Evolutionary conservation across 805 yeast species (phyloP).

Genomic region (Lachancea waltii): DNA sequence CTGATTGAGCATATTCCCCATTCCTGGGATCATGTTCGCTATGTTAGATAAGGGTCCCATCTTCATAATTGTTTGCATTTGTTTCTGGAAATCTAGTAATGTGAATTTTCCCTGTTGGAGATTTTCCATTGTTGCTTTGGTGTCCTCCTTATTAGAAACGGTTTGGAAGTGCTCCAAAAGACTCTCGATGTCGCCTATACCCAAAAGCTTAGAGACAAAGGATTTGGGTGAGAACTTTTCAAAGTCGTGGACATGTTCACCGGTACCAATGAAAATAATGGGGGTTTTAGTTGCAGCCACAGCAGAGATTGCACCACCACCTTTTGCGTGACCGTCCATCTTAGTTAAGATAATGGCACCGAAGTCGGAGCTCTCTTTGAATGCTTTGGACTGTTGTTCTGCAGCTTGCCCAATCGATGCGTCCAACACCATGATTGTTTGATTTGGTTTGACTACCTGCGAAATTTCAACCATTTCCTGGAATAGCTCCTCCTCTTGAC

Average conservation of each 20-base stretch:
- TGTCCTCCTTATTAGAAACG: slow-evolving; percentile 70
- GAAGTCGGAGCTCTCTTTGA: slow-evolving; percentile 85
- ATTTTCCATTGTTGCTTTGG: slow-evolving; percentile 85
- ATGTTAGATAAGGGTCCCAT: slow-evolving; percentile 95
- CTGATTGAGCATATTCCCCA: slow-evolving; percentile 78
- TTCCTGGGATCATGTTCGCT: slow-evolving; percentile 92
- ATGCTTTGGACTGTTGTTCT: slow-evolving; percentile 87
- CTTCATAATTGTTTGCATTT: slow-evolving; percentile 89
- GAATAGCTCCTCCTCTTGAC: slow-evolving; percentile 86
- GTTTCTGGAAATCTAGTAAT: slow-evolving; percentile 83
- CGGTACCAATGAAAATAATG: slow-evolving; percentile 93
- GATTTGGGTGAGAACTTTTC: slow-evolving; percentile 87
- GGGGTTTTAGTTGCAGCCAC: slow-evolving; percentile 97
- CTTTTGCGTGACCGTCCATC: slow-evolving; percentile 98
- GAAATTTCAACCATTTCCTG: slow-evolving; percentile 93
- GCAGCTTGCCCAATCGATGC: slow-evolving; percentile 99
- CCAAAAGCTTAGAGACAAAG: slow-evolving; percentile 84
- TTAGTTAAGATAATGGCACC: slow-evolving; percentile 94
- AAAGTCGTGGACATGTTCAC: slow-evolving; percentile 91
- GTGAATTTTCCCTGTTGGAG: slow-evolving; percentile 94
- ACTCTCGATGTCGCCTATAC: slow-evolving; percentile 93
- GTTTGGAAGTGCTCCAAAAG: slow-evolving; percentile 85
- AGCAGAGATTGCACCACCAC: slow-evolving; percentile 99
- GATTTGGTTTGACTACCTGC: slow-evolving; percentile 83
- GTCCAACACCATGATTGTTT: slow-evolving; percentile 95